phyloP scores from a whole-genome alignment of 257 asterid genomes.

The Nicotiana sylvestris region DNA sequence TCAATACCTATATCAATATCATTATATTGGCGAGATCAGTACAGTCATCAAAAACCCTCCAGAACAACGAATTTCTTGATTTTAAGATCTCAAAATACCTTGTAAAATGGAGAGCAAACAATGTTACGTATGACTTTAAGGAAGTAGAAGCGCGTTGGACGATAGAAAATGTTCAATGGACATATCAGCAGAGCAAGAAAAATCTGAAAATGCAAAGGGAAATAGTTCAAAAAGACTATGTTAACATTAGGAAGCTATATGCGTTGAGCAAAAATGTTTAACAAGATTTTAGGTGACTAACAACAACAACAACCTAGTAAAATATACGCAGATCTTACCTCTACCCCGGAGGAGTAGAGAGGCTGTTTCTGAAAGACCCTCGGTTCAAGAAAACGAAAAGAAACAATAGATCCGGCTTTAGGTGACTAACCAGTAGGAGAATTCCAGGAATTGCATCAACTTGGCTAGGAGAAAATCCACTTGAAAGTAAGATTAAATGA shows the following conservation, averaged over 20 bases:
- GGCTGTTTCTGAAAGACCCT: too few species aligned
- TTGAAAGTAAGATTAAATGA: slow-evolving; percentile 68
- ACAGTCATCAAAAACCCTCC: not conserved
- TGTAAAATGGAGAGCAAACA: slow-evolving; percentile 82
- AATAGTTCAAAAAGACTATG: not conserved
- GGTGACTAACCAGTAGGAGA: slow-evolving; percentile 55
- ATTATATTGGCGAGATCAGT: not conserved
- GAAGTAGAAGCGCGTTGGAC: slow-evolving; percentile 73
- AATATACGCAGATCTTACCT: too few species aligned
- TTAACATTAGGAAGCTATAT: not conserved
- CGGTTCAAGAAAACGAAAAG: too few species aligned
- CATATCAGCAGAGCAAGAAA: slow-evolving; percentile 48
- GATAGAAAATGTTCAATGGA: slow-evolving; percentile 75
- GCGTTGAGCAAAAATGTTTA: not conserved
- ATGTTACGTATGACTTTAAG: slow-evolving; percentile 76
- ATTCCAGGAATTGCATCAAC: slow-evolving; percentile 72
- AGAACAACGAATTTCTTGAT: not conserved
- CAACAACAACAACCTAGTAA: too few species aligned
- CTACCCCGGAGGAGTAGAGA: too few species aligned
- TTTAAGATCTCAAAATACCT: slow-evolving; percentile 35
- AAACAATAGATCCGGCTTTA: too few species aligned
- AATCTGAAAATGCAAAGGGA: slow-evolving; percentile 31
- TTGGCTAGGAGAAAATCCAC: slow-evolving; percentile 41
- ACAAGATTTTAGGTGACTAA: not conserved
- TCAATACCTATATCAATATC: slow-evolving; percentile 45